A percentile compares a stretch with the other conserved stretches of the same genome.
These are phyloP conservation scores for Actinidia chinensis DNA, from an alignment of 179 eudicot species.

Conservation along the genomic window DNA sequence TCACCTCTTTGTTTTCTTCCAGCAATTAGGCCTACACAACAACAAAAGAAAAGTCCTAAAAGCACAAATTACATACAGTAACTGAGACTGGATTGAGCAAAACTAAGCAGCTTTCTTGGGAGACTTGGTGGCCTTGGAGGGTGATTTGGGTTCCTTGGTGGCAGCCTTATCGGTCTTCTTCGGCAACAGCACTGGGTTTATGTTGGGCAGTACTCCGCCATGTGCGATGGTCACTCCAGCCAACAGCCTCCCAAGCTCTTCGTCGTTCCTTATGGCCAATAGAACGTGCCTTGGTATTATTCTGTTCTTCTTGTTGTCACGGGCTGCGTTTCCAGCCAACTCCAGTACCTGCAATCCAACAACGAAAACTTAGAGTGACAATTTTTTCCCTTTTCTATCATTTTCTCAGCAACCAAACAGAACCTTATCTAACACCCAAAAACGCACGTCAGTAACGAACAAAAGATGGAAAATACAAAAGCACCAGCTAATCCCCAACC, in stretches of 20 bases:
- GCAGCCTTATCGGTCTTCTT: conserved; percentile 38
- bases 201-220: conserved; percentile 66
- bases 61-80: conserved; percentile 20
- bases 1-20: too few relatives aligned
- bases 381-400: too few relatives aligned
- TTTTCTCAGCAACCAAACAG: too few relatives aligned
- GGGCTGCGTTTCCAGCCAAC: conserved; percentile 66
- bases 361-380: not conserved
- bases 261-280: conserved; percentile 68
- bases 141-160: conserved; percentile 42
- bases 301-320: conserved; percentile 66
- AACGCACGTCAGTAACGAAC: too few relatives aligned
- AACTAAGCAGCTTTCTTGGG: conserved; percentile 40
- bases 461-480: too few relatives aligned
- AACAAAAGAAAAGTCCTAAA: not conserved
- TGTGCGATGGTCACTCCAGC: conserved; percentile 55
- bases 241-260: conserved; percentile 58
- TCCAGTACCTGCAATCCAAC: conserved; percentile 49
- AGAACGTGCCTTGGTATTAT: conserved; percentile 49
- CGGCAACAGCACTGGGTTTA: conserved; percentile 55
- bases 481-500: too few relatives aligned
- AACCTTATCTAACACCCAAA: too few relatives aligned
- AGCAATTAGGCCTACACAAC: not conserved
- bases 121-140: conserved; percentile 48
- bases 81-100: too few relatives aligned